Conservation (phyloP, 1,284 basidiomycete genomes). For the Cutaneotrichosporon mucoides region DNA sequence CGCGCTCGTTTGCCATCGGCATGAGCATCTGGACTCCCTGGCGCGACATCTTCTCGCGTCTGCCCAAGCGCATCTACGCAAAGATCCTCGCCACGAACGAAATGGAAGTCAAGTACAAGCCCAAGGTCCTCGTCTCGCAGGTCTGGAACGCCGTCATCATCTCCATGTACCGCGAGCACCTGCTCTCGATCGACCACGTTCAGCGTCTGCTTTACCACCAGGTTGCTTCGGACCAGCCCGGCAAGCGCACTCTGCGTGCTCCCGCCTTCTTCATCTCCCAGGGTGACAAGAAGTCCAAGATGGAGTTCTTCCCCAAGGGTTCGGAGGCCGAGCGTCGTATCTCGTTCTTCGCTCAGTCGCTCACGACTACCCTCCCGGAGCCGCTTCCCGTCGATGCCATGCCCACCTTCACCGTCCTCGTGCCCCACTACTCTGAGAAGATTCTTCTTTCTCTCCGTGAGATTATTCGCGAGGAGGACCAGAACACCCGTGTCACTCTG, state of each 20-base stretch:
- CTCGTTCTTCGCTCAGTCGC: conserved; percentile 92
- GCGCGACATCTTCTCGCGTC: conserved; percentile 86
- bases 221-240: conserved; percentile 74
- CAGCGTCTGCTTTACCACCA: conserved; percentile 93
- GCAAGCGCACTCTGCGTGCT: conserved; percentile 79
- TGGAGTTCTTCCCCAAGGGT: conserved; percentile 87
- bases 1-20: conserved; percentile 80
- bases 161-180: conserved; percentile 97
- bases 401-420: conserved; percentile 94
- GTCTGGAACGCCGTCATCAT: conserved; percentile 99
- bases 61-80: conserved; percentile 92
- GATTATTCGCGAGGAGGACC: conserved; percentile 94
- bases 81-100: conserved; percentile 85
- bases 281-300: conserved; percentile 66
- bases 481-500: conserved; percentile 88
- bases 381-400: conserved; percentile 89
- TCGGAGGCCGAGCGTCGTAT: conserved; percentile 92
- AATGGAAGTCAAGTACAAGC: conserved; percentile 96
- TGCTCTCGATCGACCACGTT: conserved; percentile 93
- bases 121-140: conserved; percentile 94
- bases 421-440: conserved; percentile 95
- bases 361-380: conserved; percentile 83
- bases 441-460: conserved; percentile 88
- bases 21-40: conserved; percentile 96
- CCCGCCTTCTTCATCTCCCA: conserved; percentile 94